phyloP scores from a whole-genome alignment of 306 rosid genomes.

The Cucurbita moschata region DNA sequence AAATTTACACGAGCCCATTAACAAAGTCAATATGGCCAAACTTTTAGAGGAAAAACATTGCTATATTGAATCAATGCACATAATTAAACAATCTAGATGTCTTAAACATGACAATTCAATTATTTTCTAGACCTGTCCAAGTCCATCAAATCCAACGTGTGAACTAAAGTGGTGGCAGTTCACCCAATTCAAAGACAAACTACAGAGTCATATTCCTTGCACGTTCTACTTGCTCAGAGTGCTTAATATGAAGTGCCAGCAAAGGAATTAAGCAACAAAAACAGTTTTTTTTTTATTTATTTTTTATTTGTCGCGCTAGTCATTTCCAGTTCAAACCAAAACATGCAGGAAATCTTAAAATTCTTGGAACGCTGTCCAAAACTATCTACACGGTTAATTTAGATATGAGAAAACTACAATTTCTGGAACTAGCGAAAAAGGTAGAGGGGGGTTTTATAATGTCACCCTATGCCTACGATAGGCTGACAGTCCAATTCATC shows the following conservation, averaged over 20 bases:
- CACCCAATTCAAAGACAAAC: not conserved
- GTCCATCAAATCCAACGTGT: not conserved
- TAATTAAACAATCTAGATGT: not conserved
- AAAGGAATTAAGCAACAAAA: not conserved
- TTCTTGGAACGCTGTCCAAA: not conserved
- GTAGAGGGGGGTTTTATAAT: not conserved
- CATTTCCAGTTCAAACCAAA: not conserved
- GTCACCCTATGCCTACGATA: constrained; percentile 19
- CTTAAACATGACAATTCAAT: not conserved
- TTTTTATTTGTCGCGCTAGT: not conserved
- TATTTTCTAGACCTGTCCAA: not conserved
- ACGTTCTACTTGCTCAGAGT: not conserved
- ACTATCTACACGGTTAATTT: not conserved
- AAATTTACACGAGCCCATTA: not conserved
- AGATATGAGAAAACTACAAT: not conserved
- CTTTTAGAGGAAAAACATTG: not conserved
- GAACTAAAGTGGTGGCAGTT: not conserved
- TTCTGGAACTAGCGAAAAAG: not conserved
- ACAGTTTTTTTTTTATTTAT: not conserved
- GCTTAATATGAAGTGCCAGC: not conserved
- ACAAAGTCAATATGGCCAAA: not conserved
- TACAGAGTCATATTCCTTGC: not conserved
- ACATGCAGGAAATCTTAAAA: not conserved
- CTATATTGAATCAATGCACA: not conserved
- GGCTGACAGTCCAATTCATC: constrained; percentile 83